Conservation (phyloP, 176 grass and related monocot species). For the Juncus inflexus region DNA sequence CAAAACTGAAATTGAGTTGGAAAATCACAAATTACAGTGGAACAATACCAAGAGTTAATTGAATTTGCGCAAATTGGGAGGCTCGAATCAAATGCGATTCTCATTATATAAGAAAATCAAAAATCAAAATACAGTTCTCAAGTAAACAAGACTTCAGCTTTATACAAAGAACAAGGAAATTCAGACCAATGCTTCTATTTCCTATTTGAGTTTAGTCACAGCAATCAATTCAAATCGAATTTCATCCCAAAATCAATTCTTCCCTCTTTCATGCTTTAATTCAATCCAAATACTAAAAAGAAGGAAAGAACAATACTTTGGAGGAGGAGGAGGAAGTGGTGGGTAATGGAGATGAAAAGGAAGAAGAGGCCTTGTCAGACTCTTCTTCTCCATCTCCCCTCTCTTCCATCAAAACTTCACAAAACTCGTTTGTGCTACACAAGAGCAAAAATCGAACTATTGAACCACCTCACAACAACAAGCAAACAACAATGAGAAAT, state of each 20-base stretch:
- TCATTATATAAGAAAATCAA: no score
- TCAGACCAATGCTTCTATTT: no score
- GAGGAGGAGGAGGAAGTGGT: not conserved
- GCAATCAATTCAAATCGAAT: not conserved
- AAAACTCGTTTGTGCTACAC: not conserved
- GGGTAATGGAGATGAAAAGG: conserved; percentile 16
- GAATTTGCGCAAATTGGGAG: no score
- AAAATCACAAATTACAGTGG: not conserved
- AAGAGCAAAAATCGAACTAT: not conserved
- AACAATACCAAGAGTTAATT: no score
- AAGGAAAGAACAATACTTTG: conserved; percentile 29
- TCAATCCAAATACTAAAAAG: not conserved
- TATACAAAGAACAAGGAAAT: no score
- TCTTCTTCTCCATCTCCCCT: conserved; percentile 23
- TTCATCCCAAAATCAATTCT: not conserved
- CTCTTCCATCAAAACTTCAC: conserved; percentile 30
- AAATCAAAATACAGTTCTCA: no score
- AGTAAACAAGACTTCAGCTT: no score
- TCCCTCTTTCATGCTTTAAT: not conserved
- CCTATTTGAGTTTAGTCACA: not conserved
- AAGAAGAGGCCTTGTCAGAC: conserved; percentile 19
- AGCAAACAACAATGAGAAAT: not conserved
- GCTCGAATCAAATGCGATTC: no score
- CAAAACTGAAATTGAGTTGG: not conserved
- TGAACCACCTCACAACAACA: not conserved